Base-by-base conservation (phyloP, 306 rosid species). In the Gynostemma pentaphyllum region DNA sequence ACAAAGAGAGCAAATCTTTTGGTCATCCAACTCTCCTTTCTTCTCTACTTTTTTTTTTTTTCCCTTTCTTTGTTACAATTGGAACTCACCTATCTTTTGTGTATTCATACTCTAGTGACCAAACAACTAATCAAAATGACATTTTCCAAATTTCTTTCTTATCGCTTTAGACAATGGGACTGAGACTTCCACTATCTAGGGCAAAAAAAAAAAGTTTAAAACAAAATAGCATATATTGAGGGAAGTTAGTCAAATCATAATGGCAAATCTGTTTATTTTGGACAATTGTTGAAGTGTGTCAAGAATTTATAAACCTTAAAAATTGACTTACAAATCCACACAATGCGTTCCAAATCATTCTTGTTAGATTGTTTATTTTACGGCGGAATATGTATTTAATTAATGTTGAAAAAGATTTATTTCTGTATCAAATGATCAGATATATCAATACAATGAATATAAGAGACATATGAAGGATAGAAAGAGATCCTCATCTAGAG, bases 301-400 rank as follows among this genome's bases (percentile, higher is more conserved):
- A n/a, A n/a, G n/a, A n/a, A n/a, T n/a, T n/a, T 57, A 36, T 56
- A 56, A 56, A 30, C 28, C 63, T 56, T 56, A 32, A 55, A n/a
- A 55, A 2, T 36, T 57, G 45, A 2, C 64, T 36, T 57, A 11
- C 10, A 15, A 15, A 34, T 21, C 45, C 11, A 18, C 64, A 5
- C 18, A 57, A 34, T 57, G 45, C 45, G 29, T 32, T 34, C 64
- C 64, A 57, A 36, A 57, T 57, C 64, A 57, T 57, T 57, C 9
- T 29, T 29, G 36, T 18, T 57, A 11, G 2, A 57, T 57, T 19
- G 0, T 36, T 29, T 57, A 18, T 57, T 37, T 37, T 37, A n/a
- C n/a, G n/a, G n/a, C n/a, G n/a, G n/a, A n/a, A n/a, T n/a, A n/a
- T n/a, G n/a, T n/a, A n/a, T n/a, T n/a, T n/a, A n/a, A n/a, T n/a